phyloP scores from a whole-genome alignment of 2,329 filamentous ascomycete species.

The Scedosporium boydii region DNA sequence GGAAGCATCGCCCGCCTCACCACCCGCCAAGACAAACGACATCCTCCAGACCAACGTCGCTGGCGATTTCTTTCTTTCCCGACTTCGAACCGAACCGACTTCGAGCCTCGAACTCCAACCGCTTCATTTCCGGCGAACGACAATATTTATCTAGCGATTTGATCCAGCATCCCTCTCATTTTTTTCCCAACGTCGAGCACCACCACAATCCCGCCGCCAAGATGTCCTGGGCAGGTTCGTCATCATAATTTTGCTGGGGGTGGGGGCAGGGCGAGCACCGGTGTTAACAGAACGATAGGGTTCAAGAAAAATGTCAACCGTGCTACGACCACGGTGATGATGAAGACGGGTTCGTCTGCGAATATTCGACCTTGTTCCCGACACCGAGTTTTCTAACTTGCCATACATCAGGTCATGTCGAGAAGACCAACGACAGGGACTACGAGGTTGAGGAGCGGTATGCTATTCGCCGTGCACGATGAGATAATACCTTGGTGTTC shows the following conservation, averaged over 20 bases:
- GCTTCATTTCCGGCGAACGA: not conserved
- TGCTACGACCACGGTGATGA: conserved; percentile 99
- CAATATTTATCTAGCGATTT: not conserved
- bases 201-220: conserved; percentile 15
- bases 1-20: not conserved
- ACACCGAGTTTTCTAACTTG: not conserved
- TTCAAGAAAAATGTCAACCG: conserved; percentile 86
- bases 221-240: conserved; percentile 64
- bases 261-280: conserved; percentile 16
- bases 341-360: conserved; percentile 72
- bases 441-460: conserved; percentile 96
- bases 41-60: not conserved
- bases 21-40: not conserved
- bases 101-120: not conserved
- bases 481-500: conserved; percentile 3
- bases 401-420: conserved; percentile 64
- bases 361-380: not conserved
- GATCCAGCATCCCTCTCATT: not conserved
- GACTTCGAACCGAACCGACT: not conserved
- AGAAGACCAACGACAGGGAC: conserved; percentile 96
- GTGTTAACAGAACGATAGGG: conserved; percentile 24
- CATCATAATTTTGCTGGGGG: not conserved
- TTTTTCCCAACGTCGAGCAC: not conserved
- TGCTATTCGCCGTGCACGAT: conserved; percentile 5
- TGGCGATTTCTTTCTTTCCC: not conserved